Evolutionary conservation across 371 early-diverging fungal species (phyloP).

Genomic region (Rhizopus delemar): DNA sequence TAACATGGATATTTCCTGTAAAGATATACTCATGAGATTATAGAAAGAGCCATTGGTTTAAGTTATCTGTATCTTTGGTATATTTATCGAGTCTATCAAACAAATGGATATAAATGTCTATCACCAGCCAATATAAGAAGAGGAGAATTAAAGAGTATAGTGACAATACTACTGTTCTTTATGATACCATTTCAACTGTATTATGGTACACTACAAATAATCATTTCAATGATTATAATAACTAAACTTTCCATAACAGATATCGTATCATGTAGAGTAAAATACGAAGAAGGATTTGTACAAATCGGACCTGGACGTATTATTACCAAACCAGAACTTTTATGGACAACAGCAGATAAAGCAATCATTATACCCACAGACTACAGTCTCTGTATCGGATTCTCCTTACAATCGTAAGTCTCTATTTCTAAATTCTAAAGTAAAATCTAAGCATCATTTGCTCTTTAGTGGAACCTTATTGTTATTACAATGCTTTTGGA

Average conservation of each 20-base stretch:
- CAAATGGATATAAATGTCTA: conserved; percentile 39
- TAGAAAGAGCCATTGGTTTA: conserved; percentile 44
- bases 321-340: conserved; percentile 39
- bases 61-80: conserved; percentile 39
- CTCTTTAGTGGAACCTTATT: conserved; percentile 43
- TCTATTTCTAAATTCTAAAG: not conserved
- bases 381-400: conserved; percentile 39
- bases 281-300: conserved; percentile 52
- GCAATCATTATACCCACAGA: conserved; percentile 41
- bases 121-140: conserved; percentile 27
- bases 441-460: not conserved
- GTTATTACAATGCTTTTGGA: conserved; percentile 58
- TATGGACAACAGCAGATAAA: conserved; percentile 48
- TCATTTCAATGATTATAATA: not conserved
- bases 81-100: conserved; percentile 33
- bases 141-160: conserved; percentile 52
- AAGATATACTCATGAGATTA: not conserved
- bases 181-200: conserved; percentile 52
- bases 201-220: conserved; percentile 34
- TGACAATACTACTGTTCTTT: conserved; percentile 40
- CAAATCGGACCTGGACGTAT: conserved; percentile 23
- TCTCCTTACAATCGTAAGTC: conserved; percentile 53
- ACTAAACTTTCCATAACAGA: conserved; percentile 13
- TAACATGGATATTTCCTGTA: not conserved
- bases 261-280: conserved; percentile 45